A percentile compares a stretch with the other conserved stretches of the same genome.
phyloP scores from a whole-genome alignment of 768 basidiomycete species.

The Boletus vinaceobasis region DNA sequence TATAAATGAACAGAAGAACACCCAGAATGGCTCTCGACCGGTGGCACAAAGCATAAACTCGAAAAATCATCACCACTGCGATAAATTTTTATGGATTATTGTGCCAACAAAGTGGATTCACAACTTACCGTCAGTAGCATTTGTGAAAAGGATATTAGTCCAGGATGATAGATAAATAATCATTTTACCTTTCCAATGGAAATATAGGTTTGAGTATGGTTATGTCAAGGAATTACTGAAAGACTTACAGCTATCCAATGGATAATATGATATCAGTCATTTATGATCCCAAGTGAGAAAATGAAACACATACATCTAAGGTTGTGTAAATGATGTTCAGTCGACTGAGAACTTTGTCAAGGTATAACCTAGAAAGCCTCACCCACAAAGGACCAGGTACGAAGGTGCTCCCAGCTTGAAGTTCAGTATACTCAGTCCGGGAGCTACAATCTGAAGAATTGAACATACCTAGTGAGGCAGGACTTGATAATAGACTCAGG shows the following conservation, averaged over 20 bases:
- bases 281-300: background rate
- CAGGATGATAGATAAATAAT: background rate
- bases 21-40: background rate
- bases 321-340: background rate
- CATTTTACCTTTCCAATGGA: constrained; percentile 1
- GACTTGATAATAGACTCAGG: background rate
- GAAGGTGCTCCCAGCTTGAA: background rate
- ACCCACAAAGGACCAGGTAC: constrained; percentile 8
- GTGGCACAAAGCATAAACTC: constrained; percentile 9
- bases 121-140: constrained; percentile 1
- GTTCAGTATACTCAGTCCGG: background rate
- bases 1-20: background rate
- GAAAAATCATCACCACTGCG: constrained; percentile 10
- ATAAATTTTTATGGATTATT: background rate
- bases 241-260: background rate
- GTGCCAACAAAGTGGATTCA: too few species aligned
- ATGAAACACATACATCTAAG: constrained; percentile 5
- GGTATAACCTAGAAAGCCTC: background rate
- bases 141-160: background rate
- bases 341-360: too few species aligned
- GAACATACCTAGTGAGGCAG: background rate
- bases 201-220: background rate
- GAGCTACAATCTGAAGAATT: background rate
- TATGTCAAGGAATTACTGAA: too few species aligned
- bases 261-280: background rate